These are phyloP conservation scores for Ricinus communis DNA, from an alignment of 345 rosid species.

Conservation along the genomic window DNA sequence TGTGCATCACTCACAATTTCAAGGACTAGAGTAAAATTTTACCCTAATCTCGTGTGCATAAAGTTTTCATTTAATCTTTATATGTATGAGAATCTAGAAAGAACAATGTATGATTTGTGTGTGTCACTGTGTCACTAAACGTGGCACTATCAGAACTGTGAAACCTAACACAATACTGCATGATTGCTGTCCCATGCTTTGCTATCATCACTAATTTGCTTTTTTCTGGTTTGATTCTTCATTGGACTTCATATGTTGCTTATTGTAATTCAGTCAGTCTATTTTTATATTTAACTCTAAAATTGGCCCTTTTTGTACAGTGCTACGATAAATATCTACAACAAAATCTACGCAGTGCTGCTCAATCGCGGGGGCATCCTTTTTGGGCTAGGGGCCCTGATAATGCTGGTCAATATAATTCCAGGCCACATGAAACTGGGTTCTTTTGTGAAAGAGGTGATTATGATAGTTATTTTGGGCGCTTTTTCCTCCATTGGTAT, in stretches of 20 bases:
- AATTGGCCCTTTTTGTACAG: conserved; percentile 40
- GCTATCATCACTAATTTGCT: neutral
- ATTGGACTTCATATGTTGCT: neutral
- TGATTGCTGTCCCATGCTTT: neutral
- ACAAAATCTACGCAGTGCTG: conserved; percentile 62
- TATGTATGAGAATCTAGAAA: too few relatives aligned
- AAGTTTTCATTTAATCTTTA: neutral
- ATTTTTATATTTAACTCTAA: conserved; percentile 5
- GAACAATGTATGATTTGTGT: neutral
- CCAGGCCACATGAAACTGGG: conserved; percentile 87
- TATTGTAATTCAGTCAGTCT: neutral
- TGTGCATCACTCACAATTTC: too few relatives aligned
- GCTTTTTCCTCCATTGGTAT: conserved; percentile 92
- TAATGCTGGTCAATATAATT: conserved; percentile 85
- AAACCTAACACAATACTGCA: neutral
- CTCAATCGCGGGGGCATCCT: conserved; percentile 72
- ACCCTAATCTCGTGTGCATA: neutral
- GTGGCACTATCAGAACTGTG: neutral
- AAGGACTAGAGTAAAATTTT: neutral
- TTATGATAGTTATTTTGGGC: conserved; percentile 91
- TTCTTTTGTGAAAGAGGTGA: conserved; percentile 92
- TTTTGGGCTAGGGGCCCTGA: conserved; percentile 91
- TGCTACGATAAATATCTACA: conserved; percentile 89
- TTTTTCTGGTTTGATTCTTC: neutral
- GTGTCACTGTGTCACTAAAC: neutral